Evolutionary conservation across 2,329 filamentous ascomycete genomes (phyloP), one percentile per base, ranked within the genome.

Genomic region (Cladophialophora exuberans): DNA sequence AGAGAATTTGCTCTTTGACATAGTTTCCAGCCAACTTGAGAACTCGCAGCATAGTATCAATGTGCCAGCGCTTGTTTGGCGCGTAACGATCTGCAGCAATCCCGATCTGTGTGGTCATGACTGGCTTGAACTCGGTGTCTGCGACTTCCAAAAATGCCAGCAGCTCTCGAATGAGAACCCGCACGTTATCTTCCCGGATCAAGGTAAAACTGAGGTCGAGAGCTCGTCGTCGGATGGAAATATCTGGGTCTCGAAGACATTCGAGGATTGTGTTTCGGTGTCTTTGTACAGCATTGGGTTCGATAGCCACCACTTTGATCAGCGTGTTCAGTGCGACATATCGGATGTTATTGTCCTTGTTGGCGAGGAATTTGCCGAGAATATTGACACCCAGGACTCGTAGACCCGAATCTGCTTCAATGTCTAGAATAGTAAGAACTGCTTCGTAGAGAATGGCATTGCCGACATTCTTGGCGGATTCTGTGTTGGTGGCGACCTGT

Each of bases 361-460:
- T 99, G n/a, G 92, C 87, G 59, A 99, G 76, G 75, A 99, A 99
- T 71, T 97, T 99, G 70, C 95, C 94, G 20, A 99, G 83, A 62
- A 99, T 99, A 70, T 99, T 99, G 65, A 99, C 94, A 67, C 94
- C 94, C 22, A 99, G 81, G 18, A 99, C 94, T 46, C 95, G 83
- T 60, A 99, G 77, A 30, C 94, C 93, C 7, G 94, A 96, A 69
- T 99, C 95, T 18, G 94, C 95, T 73, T 99, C 94, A 50, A 99
- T 97, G 64, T 99, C 94, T 44, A 99, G 84, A 63, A 99, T 99
- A 0, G 94, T 99, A 38, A 94, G 85, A 31, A 99, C 94, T 1
- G 94, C 89, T 74, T 99, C 94, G 75, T 99, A 99, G 6, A 99
- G 80, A 65, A 99, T 99, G 0, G 94, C 93, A 71, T 99, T 99